These are phyloP conservation scores for Gigaspora rosea DNA, from an alignment of 192 early-diverging fungal genomes.

Conservation along the genomic window DNA sequence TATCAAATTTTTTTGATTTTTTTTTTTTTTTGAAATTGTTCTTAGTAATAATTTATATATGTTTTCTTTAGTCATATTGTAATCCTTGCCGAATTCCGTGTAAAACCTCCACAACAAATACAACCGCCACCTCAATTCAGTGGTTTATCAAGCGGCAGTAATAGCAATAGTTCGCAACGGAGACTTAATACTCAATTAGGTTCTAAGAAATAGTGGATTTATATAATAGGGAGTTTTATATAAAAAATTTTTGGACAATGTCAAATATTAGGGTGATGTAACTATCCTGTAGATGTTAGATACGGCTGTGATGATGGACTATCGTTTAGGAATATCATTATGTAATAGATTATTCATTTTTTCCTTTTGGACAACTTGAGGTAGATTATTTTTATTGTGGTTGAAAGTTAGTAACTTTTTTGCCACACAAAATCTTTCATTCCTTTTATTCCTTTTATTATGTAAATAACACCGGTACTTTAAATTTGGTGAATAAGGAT, in stretches of 20 bases:
- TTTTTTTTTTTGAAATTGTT: neutral
- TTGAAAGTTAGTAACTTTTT: neutral
- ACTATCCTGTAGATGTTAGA: too few relatives aligned
- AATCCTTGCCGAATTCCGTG: slow-evolving; percentile 36
- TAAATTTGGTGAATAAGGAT: slow-evolving; percentile 10
- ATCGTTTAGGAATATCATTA: too few relatives aligned
- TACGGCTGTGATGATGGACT: too few relatives aligned
- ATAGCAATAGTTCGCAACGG: slow-evolving; percentile 1
- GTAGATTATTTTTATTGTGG: slow-evolving; percentile 16
- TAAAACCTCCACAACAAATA: slow-evolving; percentile 20
- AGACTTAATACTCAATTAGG: neutral
- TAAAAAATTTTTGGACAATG: slow-evolving; percentile 9
- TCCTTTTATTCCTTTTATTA: neutral
- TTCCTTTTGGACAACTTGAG: neutral
- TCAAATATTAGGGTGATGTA: neutral
- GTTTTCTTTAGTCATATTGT: slow-evolving; percentile 32
- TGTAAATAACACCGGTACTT: slow-evolving; percentile 13
- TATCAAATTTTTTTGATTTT: neutral
- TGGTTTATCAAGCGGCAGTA: neutral
- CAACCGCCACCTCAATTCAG: slow-evolving; percentile 19
- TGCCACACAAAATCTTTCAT: neutral
- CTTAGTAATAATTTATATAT: slow-evolving; percentile 13
- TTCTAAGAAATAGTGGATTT: neutral
- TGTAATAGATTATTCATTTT: neutral
- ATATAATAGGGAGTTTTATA: neutral